Evolutionary conservation across 345 rosid species (phyloP), one percentile per base, ranked within the genome.

Genomic region (Hibiscus mutabilis): DNA sequence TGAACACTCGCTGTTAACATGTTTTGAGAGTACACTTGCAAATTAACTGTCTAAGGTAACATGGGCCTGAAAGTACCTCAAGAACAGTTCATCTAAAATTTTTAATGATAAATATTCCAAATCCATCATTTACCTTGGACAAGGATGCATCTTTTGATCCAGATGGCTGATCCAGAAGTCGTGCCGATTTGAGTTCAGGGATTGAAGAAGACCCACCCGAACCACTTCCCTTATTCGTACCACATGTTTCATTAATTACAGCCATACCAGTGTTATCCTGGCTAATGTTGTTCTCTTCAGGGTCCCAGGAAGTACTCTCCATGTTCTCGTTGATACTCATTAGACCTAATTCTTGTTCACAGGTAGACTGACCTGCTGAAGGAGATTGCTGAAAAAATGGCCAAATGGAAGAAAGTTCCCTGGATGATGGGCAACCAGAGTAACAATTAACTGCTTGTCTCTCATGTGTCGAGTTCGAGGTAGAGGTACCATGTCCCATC

Each of bases 361-460:
- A 92, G 19, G 76, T 57, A 24, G 98, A 78, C 68, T 87, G 91
- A 65, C 80, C 86, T 0, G 18, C 74, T 22, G 91, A 74, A 67
- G 89, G 78, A 62, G 74, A 47, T 65, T 87, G 92, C 66, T 79
- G 77, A 70, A 85, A 85, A 72, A 88, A 92, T 68, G 96, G 82
- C 99, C 99, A 96, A 14, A 91, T 79, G 29, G 96, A 87, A 29
- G 98, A 94, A 61, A 96, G 92, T 71, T 96, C 96, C 9, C 89
- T 60, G 69, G 93, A 86, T 3, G 99, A 91, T n/a, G 98, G 99
- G 73, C 99, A 96, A 35, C 97, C 99, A 24, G 94, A 86, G 80
- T 96, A 96, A 72, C 91, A 85, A 77, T 75, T 86, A 65, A 96
- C 83, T 0, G 89, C 74, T 73, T 92, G 99, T 80, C 95, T 87